Percentiles rank a stretch among this genome's conserved stretches.
These are phyloP conservation scores for Citeromyces hawaiiensis DNA, from an alignment of 1,139 yeast species.

Conservation along the genomic window DNA sequence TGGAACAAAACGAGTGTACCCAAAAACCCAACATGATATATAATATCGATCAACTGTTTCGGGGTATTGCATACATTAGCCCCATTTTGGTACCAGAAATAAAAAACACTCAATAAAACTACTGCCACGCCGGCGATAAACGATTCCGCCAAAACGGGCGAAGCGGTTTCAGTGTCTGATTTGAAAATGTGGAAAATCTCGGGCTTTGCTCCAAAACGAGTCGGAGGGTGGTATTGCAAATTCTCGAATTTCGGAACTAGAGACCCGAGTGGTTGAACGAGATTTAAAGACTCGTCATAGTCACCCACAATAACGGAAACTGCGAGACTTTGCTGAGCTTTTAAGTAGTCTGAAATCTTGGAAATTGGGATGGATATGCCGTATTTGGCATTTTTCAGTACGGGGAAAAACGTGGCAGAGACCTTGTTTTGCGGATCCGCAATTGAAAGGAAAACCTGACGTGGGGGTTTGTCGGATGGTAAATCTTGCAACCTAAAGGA, in stretches of 20 bases:
- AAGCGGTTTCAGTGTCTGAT: conserved; percentile 39
- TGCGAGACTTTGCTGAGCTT: background rate
- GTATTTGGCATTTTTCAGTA: background rate
- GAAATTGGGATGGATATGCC: background rate
- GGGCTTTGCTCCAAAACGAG: conserved; percentile 35
- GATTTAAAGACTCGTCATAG: background rate
- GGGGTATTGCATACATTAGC: conserved; percentile 27
- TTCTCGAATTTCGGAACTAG: background rate
- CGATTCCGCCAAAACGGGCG: conserved; percentile 36
- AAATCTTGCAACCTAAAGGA: background rate
- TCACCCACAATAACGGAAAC: background rate
- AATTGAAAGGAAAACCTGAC: background rate
- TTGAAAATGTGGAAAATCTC: conserved; percentile 65
- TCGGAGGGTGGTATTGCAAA: conserved; percentile 16
- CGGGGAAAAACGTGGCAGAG: background rate
- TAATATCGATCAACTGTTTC: conserved; percentile 17
- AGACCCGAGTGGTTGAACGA: background rate
- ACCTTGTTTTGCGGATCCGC: background rate
- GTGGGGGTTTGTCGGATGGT: background rate
- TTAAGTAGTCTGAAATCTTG: background rate
- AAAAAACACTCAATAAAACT: conserved; percentile 28
- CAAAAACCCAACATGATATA: conserved; percentile 26
- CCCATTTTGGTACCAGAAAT: conserved; percentile 32
- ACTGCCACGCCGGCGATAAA: conserved; percentile 33
- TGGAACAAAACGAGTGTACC: conserved; percentile 47